Evolutionary conservation across 139 green algal genomes (phyloP), one percentile per base, ranked within the genome.

Genomic region (Picochlorum sp.): DNA sequence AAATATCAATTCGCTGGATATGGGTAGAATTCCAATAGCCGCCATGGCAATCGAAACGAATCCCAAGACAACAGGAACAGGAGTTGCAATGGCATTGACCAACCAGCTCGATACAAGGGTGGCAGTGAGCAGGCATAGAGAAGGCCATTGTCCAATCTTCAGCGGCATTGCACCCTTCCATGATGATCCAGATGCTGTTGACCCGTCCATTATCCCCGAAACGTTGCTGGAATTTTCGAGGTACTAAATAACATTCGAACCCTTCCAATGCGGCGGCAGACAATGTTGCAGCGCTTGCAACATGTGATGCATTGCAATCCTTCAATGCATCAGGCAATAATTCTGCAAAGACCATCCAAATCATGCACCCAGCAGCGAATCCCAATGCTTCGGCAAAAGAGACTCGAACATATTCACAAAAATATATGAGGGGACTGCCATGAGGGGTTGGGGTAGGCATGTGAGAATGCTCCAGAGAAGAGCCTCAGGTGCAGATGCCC

Each of bases 301-400:
- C 86, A 23, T 82, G 62, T 34, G 51, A 37, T 6, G 23, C 10
- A 23, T 58, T 9, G 1, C 64, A 65, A 18, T 78, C 79, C 51
- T 87, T 83, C 55, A 97, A 70, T 5, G 91, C 86, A 44, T 98
- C 92, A 1, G 93, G 93, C 44, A 98, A 77, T 28, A 98, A 78
- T 80, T 98, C 93, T 2, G 88, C 92, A 63, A 96, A 92, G 45
- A 96, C 90, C 38, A 98, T 95, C 90, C 90, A 99, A 11, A 97
- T 77, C 94, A 99, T 99, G 85, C 94, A 97, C 24, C 94, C 94
- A 3, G 92, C 94, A 1, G 94, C 92, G 79, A 99, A 98, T 51
- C 94, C 94, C 58, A 98, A 69, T 6, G 84, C 90, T 20, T 49
- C 0, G 94, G 94, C 62, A 98, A 83, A 61, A 97, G 69, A 3